Conservation (phyloP, 2,329 filamentous ascomycete genomes). For the Pseudocercospora cruenta region DNA sequence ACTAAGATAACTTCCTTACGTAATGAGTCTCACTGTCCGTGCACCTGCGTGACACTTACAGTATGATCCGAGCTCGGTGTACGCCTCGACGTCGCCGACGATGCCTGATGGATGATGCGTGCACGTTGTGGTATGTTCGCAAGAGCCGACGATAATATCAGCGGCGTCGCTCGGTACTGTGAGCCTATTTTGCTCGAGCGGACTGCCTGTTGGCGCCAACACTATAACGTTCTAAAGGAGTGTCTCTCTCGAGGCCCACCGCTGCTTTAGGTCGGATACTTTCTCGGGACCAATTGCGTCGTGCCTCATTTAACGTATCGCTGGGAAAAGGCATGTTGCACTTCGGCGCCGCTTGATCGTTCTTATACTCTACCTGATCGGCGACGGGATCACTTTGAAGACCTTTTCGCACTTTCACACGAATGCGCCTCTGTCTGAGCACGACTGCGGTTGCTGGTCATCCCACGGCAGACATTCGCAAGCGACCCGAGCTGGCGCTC, state of each 20-base stretch:
- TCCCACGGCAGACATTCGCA: not conserved
- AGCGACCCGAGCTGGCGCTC: not conserved
- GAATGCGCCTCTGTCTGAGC: not conserved
- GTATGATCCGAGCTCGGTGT: not conserved
- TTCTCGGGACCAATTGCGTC: slow-evolving; percentile 1
- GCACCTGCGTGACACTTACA: no score
- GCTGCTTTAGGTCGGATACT: not conserved
- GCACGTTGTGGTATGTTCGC: not conserved
- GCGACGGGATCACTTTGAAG: not conserved
- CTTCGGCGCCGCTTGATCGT: not conserved
- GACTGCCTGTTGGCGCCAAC: not conserved
- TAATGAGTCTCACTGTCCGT: no score
- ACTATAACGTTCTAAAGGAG: slow-evolving; percentile 6
- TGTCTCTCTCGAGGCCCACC: not conserved
- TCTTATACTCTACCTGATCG: slow-evolving; percentile 1
- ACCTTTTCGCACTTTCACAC: not conserved
- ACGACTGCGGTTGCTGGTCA: not conserved
- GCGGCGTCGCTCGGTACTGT: not conserved
- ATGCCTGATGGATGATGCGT: not conserved
- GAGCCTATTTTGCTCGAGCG: slow-evolving; percentile 1
- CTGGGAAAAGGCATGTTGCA: not conserved
- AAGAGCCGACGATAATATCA: slow-evolving; percentile 2
- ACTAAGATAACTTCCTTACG: no score
- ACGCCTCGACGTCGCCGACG: not conserved
- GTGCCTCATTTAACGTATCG: slow-evolving; percentile 1